Evolutionary conservation across 1,139 yeast genomes (phyloP).

Genomic region (Candida glucosophila): DNA sequence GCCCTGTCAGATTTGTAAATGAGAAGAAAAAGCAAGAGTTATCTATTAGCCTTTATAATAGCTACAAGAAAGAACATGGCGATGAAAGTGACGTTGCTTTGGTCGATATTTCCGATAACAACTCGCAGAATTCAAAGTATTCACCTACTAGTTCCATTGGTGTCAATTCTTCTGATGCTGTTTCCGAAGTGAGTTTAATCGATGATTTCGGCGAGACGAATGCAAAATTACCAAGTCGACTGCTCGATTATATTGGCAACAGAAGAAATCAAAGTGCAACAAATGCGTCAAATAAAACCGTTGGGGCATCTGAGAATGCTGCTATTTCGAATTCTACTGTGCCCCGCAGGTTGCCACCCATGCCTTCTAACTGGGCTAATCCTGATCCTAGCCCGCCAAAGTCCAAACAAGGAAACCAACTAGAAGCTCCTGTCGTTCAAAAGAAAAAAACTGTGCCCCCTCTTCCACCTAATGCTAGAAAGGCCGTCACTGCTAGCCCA

Average conservation of each 20-base stretch:
- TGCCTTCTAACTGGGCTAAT: no score
- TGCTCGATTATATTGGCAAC: constrained; percentile 7
- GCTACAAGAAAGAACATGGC: constrained; percentile 24
- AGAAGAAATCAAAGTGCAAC: no score
- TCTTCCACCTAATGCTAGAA: constrained; percentile 23
- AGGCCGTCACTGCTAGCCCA: constrained; percentile 7
- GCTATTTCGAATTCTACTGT: constrained; percentile 3
- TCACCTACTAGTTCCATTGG: constrained; percentile 8
- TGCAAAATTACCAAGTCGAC: constrained; percentile 13
- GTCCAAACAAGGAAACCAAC: constrained; percentile 1
- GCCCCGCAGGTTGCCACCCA: constrained; percentile 29
- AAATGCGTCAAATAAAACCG: neutral
- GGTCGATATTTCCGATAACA: constrained; percentile 11
- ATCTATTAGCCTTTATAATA: constrained; percentile 22
- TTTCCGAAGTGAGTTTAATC: constrained; percentile 29
- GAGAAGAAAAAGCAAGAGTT: constrained; percentile 20
- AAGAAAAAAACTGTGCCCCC: constrained; percentile 7
- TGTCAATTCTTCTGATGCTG: constrained; percentile 19
- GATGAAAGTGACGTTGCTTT: constrained; percentile 11
- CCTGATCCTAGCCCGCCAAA: constrained; percentile 1
- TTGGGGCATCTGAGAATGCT: neutral
- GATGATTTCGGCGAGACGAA: constrained; percentile 18
- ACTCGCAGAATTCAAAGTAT: constrained; percentile 9
- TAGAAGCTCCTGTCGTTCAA: constrained; percentile 4
- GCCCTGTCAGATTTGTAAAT: constrained; percentile 60